These are phyloP conservation scores for Cicer cuneatum DNA, from an alignment of 306 rosid genomes.

Conservation along the genomic window DNA sequence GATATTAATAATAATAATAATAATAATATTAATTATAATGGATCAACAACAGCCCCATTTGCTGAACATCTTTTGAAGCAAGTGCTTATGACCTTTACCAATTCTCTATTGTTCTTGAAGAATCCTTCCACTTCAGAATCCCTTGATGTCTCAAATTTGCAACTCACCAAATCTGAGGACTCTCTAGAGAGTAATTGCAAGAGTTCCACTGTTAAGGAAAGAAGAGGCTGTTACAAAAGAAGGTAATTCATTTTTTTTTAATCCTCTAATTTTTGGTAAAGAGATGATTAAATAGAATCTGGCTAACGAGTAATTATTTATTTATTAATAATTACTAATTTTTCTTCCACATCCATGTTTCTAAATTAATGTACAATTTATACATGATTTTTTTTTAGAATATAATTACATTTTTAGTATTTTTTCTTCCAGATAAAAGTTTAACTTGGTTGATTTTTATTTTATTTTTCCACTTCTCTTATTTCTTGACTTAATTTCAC, in stretches of 20 bases:
- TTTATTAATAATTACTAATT: neutral
- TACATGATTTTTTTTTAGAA: neutral
- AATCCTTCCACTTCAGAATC: neutral
- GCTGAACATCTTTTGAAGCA: conserved; percentile 48
- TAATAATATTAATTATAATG: neutral
- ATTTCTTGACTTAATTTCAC: neutral
- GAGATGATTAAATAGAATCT: no score
- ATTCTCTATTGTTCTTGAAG: conserved; percentile 48
- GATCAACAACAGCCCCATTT: neutral
- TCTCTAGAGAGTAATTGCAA: conserved; percentile 54
- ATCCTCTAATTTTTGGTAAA: no score
- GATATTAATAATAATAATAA: neutral
- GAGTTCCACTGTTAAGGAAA: conserved; percentile 47
- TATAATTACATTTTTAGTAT: neutral
- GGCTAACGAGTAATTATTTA: neutral
- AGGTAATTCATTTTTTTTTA: conserved; percentile 47
- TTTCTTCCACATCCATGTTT: neutral
- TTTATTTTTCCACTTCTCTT: neutral
- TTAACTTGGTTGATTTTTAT: neutral
- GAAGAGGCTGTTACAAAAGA: conserved; percentile 66
- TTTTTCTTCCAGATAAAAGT: neutral
- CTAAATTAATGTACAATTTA: neutral
- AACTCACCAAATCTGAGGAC: conserved; percentile 48
- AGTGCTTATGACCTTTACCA: conserved; percentile 53
- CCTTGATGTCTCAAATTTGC: conserved; percentile 26